Conservation (phyloP, 345 rosid genomes). For the Brassica rapa region DNA sequence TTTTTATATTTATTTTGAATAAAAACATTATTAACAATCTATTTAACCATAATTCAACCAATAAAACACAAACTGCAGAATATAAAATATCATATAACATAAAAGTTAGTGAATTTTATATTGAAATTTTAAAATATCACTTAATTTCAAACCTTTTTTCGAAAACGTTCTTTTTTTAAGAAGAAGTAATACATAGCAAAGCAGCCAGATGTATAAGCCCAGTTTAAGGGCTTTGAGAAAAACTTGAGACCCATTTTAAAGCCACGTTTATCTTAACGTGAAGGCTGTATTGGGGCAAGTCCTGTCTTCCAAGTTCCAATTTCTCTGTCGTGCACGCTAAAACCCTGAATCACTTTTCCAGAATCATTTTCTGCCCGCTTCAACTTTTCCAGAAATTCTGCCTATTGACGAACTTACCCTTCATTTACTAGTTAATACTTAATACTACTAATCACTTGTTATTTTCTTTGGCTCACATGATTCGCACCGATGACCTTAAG, state of each 20-base stretch:
- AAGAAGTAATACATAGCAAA: not conserved
- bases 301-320: conserved; percentile 26
- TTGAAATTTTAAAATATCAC: too few species aligned
- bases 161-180: too few species aligned
- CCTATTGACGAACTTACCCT: not conserved
- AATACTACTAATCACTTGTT: not conserved
- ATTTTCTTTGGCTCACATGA: not conserved
- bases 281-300: not conserved
- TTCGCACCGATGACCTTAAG: not conserved
- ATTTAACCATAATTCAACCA: too few species aligned
- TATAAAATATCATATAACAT: too few species aligned
- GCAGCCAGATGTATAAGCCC: not conserved
- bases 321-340: conserved; percentile 27
- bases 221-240: not conserved
- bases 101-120: too few species aligned
- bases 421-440: not conserved
- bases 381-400: not conserved
- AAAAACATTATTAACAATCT: too few species aligned
- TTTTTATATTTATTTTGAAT: too few species aligned
- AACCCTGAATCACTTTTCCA: not conserved
- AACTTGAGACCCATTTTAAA: not conserved
- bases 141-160: too few species aligned
- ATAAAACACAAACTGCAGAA: too few species aligned
- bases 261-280: not conserved
- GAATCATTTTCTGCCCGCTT: conserved; percentile 3